Base-by-base conservation (phyloP, 345 rosid species). In the Ailanthus altissimus region DNA sequence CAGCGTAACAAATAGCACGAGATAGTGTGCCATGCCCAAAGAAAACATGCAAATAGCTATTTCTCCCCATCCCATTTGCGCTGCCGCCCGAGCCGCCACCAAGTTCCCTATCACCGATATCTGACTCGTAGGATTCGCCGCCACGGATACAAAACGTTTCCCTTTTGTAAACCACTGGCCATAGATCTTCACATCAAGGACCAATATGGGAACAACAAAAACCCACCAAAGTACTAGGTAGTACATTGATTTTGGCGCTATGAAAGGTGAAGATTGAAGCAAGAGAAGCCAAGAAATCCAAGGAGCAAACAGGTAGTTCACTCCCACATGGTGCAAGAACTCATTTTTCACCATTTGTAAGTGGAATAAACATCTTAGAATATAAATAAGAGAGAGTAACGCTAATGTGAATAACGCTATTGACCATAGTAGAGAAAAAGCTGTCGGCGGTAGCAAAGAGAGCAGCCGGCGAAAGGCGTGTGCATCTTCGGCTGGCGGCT, bases 401-500 rank as follows among this genome's bases (percentile, higher is more conserved):
- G 78, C 58, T 53, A 82, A 84, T n/a, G 83, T 84, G 64, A 71
- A 64, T 25, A 87, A 73, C 32, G 88, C 82, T 69, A 89, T 8
- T 21, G 81, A 85, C 92, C 92, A 89, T 3, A 89, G 62, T 51
- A 87, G 69, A 77, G 69, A 72, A 43, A 84, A 83, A 65, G 89
- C 85, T 11, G 78, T 78, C 43, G 78, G 84, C 38, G 92, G 90
- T 18, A 83, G 76, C 46, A 61, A 26, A 54, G 73, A 77, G 56
- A 73, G 77, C 54, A 85, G 2, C 63, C 74, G 83, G 32, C 81
- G 70, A 78, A 88, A 11, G 56, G 64, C 49, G 61, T 79, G 85
- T 36, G 77, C 49, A 75, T 81, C 26, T 4, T 53, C 73, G 11
- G 77, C 6, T 20, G 79, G 76, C 72, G 65, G 18, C 78, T 77